Base-by-base conservation (phyloP, 805 yeast species). In the Starmerella powellii region DNA sequence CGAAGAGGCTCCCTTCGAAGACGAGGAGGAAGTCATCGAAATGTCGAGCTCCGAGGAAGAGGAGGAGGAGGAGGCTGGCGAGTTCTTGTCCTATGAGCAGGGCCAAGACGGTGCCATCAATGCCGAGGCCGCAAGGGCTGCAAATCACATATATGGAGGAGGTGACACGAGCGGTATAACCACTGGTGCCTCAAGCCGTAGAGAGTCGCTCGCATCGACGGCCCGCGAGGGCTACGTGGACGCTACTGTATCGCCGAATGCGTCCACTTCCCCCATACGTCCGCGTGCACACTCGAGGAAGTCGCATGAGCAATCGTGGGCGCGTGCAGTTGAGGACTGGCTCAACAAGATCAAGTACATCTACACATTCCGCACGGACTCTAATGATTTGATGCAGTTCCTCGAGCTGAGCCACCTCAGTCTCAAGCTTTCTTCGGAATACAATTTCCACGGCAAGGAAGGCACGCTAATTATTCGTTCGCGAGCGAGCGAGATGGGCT, bases 381-480 rank as follows among this genome's bases (percentile, higher is more conserved):
- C 93, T 0, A 86, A 85, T 56, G 68, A 80, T 45, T 58, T 91
- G 10, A 80, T 91, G 54, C 87, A 80, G 47, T 91, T 91, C 58
- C 74, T 88, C 46, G 98, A 91, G 55, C 63, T 91, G 13, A 86
- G 96, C 0, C 93, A 94, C 0, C 72, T 91, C 49, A 83, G 94
- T 6, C 76, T 91, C 8, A 65, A 86, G 37, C 65, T 91, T 31
- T 78, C 88, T 37, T 78, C 83, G 49, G 98, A 91, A 59, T 72
- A 75, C 23, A 80, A 83, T 0, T 80, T 70, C 55, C 76, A 75
- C 42, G 94, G 97, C 1, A 91, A 86, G 54, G 95, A 91, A 61
- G 99, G 98, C 2, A 73, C 75, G 38, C 60, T 88, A 44, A 73
- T 81, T 41, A 74, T 87, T 36, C 76, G 86, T 17, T 79, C 95